Conservation (phyloP, 345 rosid species). For the Salix udensis region DNA sequence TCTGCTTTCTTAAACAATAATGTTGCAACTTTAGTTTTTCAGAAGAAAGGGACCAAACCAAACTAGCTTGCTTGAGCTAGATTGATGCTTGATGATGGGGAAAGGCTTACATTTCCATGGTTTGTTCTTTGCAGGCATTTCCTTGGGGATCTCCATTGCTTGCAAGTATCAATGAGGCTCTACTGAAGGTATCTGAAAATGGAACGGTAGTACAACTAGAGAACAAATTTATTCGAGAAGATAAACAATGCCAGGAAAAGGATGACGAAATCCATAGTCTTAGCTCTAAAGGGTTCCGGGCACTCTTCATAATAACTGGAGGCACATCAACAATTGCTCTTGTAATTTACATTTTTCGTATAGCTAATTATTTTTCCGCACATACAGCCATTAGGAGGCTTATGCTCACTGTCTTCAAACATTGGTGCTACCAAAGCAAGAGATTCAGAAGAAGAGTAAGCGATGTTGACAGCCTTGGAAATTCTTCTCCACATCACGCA, state of each 20-base stretch:
- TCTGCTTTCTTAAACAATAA: too few relatives aligned
- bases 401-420: background rate
- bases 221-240: constrained; percentile 1
- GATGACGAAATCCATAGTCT: constrained; percentile 18
- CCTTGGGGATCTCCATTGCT: constrained; percentile 22
- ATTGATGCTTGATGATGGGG: too few relatives aligned
- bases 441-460: background rate
- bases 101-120: background rate
- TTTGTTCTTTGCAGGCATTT: constrained; percentile 13
- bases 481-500: background rate
- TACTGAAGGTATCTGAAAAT: constrained; percentile 20
- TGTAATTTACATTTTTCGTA: background rate
- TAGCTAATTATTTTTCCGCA: background rate
- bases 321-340: constrained; percentile 26
- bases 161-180: constrained; percentile 18
- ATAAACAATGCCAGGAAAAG: constrained; percentile 2
- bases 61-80: too few relatives aligned
- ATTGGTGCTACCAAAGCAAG: background rate
- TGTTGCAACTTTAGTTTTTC: background rate
- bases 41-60: background rate
- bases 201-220: constrained; percentile 26
- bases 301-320: constrained; percentile 16
- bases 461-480: background rate
- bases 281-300: constrained; percentile 10
- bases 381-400: background rate